These are phyloP conservation scores for Citrus medica DNA, from an alignment of 345 rosid genomes.

Conservation along the genomic window DNA sequence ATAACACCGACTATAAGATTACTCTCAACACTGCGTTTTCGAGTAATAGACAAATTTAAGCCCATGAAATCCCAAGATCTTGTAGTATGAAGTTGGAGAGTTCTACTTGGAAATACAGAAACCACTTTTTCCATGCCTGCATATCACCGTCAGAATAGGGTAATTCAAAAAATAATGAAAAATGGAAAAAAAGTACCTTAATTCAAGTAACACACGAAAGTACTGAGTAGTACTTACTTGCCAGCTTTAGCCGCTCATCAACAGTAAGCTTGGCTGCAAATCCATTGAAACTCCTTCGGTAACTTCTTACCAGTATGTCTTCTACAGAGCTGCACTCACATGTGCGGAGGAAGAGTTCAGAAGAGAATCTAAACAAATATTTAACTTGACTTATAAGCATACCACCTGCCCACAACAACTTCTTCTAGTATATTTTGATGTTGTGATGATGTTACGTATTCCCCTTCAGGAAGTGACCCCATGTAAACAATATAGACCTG, in stretches of 20 bases:
- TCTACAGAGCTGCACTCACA: conserved; percentile 3
- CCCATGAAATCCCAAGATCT: conserved; percentile 56
- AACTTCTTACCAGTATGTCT: conserved; percentile 29
- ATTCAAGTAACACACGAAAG: no score
- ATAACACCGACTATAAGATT: conserved; percentile 36
- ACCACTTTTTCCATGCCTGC: conserved; percentile 25
- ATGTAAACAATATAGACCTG: conserved; percentile 39
- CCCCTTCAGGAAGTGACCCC: conserved; percentile 34
- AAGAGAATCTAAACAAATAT: not conserved
- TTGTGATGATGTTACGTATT: conserved; percentile 14
- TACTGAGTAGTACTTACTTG: conserved; percentile 20
- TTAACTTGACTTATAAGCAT: not conserved
- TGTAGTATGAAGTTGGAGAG: conserved; percentile 30
- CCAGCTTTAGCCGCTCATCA: conserved; percentile 28
- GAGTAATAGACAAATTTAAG: conserved; percentile 5
- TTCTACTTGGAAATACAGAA: conserved; percentile 34
- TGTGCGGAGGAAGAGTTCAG: not conserved
- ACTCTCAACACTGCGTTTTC: conserved; percentile 9
- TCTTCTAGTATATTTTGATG: conserved; percentile 28
- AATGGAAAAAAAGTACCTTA: not conserved
- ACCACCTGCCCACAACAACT: conserved; percentile 15
- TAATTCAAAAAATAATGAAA: not conserved
- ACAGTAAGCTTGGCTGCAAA: conserved; percentile 43
- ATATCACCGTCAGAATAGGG: not conserved
- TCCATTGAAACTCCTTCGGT: conserved; percentile 44